phyloP scores from a whole-genome alignment of 2,329 filamentous ascomycete genomes.

The Immersiporthe knoxdaviesiana region DNA sequence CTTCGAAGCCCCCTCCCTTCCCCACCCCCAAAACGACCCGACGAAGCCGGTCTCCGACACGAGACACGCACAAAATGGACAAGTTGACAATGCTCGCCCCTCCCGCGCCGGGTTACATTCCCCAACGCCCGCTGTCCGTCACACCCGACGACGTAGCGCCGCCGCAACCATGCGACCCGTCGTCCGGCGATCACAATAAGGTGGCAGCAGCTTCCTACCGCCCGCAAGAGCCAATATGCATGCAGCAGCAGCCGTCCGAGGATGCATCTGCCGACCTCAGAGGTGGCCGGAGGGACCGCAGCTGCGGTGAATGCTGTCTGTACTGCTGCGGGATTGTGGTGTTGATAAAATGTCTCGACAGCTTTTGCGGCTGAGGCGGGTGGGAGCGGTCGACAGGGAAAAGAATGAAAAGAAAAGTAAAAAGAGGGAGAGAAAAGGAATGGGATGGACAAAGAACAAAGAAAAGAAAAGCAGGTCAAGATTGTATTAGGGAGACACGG shows the following conservation, averaged over 20 bases:
- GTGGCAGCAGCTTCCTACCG: neutral
- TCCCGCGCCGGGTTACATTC: constrained; percentile 21
- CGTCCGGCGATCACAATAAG: neutral
- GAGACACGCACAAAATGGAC: constrained; percentile 18
- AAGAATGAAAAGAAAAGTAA: neutral
- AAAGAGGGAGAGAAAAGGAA: neutral
- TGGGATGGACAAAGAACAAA: neutral
- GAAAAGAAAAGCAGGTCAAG: neutral
- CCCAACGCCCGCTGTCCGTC: constrained; percentile 20
- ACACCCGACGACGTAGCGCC: neutral
- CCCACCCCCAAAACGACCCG: neutral
- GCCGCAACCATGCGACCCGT: neutral
- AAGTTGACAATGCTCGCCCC: constrained; percentile 15
- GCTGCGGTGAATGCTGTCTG: constrained; percentile 14
- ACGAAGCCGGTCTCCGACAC: neutral
- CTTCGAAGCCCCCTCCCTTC: neutral
- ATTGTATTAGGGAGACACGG: neutral
- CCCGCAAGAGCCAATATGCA: constrained; percentile 11
- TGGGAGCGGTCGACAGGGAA: too few species aligned
- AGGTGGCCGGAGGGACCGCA: neutral
- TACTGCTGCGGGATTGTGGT: constrained; percentile 22
- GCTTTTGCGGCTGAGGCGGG: neutral
- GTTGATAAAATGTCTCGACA: constrained; percentile 19
- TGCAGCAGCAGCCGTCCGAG: neutral
- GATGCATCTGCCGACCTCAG: constrained; percentile 9